Conservation (phyloP, 1,139 yeast species). For the Lodderomyces pseudojiufengensis region DNA sequence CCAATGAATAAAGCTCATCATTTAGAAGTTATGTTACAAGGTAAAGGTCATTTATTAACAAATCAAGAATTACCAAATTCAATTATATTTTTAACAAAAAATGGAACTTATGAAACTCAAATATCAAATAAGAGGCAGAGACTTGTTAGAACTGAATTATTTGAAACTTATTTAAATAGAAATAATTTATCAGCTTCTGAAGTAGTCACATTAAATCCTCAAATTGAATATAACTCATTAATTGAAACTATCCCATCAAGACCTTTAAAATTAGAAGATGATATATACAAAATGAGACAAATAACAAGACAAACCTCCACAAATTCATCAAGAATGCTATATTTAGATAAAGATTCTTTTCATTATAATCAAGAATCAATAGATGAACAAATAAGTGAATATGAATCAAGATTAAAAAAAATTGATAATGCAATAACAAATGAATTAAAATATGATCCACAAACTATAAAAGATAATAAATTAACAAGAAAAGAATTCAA, state of each 20-base stretch:
- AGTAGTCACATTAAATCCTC: conserved; percentile 16
- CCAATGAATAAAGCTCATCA: conserved; percentile 30
- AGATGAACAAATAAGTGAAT: conserved; percentile 25
- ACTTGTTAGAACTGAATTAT: conserved; percentile 25
- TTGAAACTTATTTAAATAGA: conserved; percentile 22
- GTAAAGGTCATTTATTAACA: conserved; percentile 44
- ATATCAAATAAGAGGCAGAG: conserved; percentile 15
- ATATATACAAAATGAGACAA: conserved; percentile 17
- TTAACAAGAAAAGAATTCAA: conserved; percentile 22
- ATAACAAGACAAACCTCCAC: conserved; percentile 16
- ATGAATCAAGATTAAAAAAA: conserved; percentile 21
- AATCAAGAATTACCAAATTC: conserved; percentile 33
- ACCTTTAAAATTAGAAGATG: conserved; percentile 19
- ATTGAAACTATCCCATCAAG: conserved; percentile 16
- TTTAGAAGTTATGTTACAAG: conserved; percentile 33
- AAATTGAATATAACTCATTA: conserved; percentile 15
- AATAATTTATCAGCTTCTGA: conserved; percentile 18
- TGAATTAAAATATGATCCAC: conserved; percentile 21
- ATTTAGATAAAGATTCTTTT: conserved; percentile 19
- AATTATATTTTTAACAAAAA: conserved; percentile 22
- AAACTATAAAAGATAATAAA: conserved; percentile 12
- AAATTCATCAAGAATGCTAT: conserved; percentile 19
- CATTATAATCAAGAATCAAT: conserved; percentile 22
- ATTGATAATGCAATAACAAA: conserved; percentile 23
- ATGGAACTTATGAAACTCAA: conserved; percentile 30